These are phyloP conservation scores for Nepenthes gracilis DNA, from an alignment of 148 eudicot species.

Conservation along the genomic window DNA sequence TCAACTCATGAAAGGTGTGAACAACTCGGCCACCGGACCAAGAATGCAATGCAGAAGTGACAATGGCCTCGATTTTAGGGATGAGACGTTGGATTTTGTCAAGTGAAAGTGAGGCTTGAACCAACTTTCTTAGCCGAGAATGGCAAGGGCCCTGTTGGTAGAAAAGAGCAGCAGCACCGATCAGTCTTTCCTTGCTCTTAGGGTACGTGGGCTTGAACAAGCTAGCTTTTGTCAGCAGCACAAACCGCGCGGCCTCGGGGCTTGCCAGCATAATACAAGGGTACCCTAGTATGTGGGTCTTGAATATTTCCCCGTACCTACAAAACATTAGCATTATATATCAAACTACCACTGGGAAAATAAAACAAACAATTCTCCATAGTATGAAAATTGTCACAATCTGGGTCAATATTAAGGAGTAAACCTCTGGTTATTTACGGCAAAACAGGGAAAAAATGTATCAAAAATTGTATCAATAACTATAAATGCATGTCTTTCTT, in stretches of 20 bases:
- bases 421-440: too few species aligned
- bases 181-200: constrained; percentile 69
- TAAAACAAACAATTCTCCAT: neutral
- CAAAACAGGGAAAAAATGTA: too few species aligned
- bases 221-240: constrained; percentile 58
- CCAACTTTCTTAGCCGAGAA: constrained; percentile 39
- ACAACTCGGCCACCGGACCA: constrained; percentile 21
- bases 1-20: constrained; percentile 21
- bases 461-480: too few species aligned
- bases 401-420: too few species aligned
- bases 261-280: constrained; percentile 80
- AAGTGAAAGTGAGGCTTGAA: constrained; percentile 28
- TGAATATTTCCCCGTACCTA: constrained; percentile 89
- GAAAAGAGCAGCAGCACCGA: constrained; percentile 68
- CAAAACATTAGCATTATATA: neutral
- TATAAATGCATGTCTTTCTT: too few species aligned
- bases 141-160: constrained; percentile 72
- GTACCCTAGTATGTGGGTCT: constrained; percentile 76
- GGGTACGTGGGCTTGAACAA: constrained; percentile 88
- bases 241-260: constrained; percentile 61
- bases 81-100: constrained; percentile 21
- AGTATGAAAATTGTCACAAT: neutral
- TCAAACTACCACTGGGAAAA: neutral
- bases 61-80: constrained; percentile 28
- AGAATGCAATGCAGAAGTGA: constrained; percentile 23